Percentiles rank a stretch among this genome's conserved stretches.
phyloP scores from a whole-genome alignment of 2,329 filamentous ascomycete genomes.

The Cytospora mali region DNA sequence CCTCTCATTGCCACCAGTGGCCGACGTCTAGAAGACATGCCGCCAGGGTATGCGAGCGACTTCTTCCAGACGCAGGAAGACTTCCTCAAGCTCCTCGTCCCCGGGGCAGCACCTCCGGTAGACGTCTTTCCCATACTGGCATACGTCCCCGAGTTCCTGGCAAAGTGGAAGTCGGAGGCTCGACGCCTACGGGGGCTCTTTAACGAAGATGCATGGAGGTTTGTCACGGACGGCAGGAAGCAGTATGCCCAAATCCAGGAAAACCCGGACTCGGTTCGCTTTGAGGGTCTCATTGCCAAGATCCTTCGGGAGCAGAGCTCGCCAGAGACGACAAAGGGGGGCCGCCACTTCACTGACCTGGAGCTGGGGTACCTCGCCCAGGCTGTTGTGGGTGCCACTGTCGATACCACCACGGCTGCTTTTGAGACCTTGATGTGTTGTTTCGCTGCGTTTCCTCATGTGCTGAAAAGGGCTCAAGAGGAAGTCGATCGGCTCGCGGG shows the following conservation, averaged over 20 bases:
- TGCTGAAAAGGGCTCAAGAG: slow-evolving; percentile 9
- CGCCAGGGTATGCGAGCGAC: not conserved
- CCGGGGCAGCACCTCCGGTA: slow-evolving; percentile 8
- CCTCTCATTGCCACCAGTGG: slow-evolving; percentile 3
- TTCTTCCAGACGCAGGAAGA: slow-evolving; percentile 6
- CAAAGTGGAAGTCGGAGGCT: slow-evolving; percentile 9
- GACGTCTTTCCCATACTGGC: slow-evolving; percentile 13
- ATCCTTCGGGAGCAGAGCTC: slow-evolving; percentile 5
- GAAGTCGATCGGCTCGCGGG: slow-evolving; percentile 4
- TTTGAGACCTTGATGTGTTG: slow-evolving; percentile 1
- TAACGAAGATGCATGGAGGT: not conserved
- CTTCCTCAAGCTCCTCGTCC: not conserved
- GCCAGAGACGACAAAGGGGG: not conserved
- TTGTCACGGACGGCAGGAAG: not conserved
- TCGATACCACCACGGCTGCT: slow-evolving; percentile 3
- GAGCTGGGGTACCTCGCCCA: slow-evolving; percentile 4
- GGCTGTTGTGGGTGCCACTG: not conserved
- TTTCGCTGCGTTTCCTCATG: slow-evolving; percentile 9
- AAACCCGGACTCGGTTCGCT: not conserved
- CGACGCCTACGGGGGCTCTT: not conserved
- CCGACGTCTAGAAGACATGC: not conserved
- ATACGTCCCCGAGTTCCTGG: slow-evolving; percentile 6
- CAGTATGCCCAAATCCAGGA: not conserved
- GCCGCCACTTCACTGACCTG: not conserved
- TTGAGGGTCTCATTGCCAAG: slow-evolving; percentile 9